Evolutionary conservation across 208 protist genomes (phyloP).

Genomic region (Trichomonas tenax): DNA sequence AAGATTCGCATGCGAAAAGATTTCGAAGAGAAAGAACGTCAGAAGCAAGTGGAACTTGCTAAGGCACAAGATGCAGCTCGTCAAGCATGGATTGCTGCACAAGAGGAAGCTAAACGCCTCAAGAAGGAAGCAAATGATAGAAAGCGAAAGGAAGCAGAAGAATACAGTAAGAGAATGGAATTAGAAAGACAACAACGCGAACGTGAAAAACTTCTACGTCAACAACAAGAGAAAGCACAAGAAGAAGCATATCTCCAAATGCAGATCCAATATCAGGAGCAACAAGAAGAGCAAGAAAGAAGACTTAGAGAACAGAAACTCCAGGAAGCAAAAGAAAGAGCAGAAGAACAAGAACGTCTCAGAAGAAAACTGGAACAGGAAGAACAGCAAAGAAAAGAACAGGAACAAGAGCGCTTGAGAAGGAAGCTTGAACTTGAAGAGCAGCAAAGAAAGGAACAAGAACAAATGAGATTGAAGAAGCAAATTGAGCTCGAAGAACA

Average conservation of each 20-base stretch:
- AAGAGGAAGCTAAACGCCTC: neutral
- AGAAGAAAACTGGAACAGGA: neutral
- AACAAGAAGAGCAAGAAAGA: neutral
- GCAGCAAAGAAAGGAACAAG: neutral
- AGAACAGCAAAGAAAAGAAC: neutral
- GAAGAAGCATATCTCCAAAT: neutral
- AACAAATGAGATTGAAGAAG: neutral
- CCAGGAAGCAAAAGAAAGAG: neutral
- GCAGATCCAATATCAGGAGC: neutral
- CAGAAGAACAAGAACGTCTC: neutral
- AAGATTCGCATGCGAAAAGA: neutral
- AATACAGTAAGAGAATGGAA: neutral
- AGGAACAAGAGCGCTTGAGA: neutral
- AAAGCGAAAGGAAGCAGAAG: neutral
- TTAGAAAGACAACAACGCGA: neutral
- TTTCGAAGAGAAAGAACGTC: neutral
- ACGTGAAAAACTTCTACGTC: neutral
- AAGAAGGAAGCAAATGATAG: neutral
- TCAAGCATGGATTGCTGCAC: neutral
- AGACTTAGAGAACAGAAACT: neutral
- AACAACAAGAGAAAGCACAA: neutral
- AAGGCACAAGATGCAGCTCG: neutral
- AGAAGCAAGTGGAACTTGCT: neutral
- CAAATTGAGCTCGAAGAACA: neutral
- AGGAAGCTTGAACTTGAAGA: neutral